Percentiles rank a stretch among this genome's conserved stretches.
These are phyloP conservation scores for Lactifluus echinatus DNA, from an alignment of 768 basidiomycete genomes.

Conservation along the genomic window DNA sequence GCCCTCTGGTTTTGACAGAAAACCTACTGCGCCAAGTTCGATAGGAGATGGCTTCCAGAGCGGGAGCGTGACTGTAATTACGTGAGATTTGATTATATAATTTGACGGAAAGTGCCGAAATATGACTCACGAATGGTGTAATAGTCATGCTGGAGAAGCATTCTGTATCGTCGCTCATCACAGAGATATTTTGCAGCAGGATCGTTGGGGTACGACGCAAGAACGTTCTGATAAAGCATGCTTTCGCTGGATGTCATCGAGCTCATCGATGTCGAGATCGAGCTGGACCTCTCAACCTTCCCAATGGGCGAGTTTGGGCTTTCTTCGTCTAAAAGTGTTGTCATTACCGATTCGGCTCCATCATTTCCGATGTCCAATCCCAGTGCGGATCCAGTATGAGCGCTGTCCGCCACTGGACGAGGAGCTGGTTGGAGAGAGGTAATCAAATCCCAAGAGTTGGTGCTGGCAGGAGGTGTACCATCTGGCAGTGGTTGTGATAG, in stretches of 20 bases:
- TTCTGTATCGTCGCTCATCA: constrained; percentile 61
- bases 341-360: neutral
- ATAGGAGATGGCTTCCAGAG: constrained; percentile 63
- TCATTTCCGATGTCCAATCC: neutral
- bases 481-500: constrained; percentile 20
- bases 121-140: constrained; percentile 56
- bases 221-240: neutral
- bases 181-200: constrained; percentile 34
- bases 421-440: too few species aligned
- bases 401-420: neutral
- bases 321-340: neutral
- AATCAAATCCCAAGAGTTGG: too few species aligned
- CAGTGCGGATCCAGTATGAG: neutral
- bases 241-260: constrained; percentile 3
- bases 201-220: constrained; percentile 28
- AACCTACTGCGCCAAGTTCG: constrained; percentile 66
- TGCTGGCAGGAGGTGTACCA: too few species aligned
- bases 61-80: constrained; percentile 34
- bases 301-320: neutral
- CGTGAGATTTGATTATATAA: neutral
- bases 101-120: neutral
- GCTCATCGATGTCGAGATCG: neutral
- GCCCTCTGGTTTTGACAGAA: constrained; percentile 57
- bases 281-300: neutral
- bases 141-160: constrained; percentile 57